phyloP scores from a whole-genome alignment of 2,329 filamentous ascomycete species.

The Exophiala calicioides region DNA sequence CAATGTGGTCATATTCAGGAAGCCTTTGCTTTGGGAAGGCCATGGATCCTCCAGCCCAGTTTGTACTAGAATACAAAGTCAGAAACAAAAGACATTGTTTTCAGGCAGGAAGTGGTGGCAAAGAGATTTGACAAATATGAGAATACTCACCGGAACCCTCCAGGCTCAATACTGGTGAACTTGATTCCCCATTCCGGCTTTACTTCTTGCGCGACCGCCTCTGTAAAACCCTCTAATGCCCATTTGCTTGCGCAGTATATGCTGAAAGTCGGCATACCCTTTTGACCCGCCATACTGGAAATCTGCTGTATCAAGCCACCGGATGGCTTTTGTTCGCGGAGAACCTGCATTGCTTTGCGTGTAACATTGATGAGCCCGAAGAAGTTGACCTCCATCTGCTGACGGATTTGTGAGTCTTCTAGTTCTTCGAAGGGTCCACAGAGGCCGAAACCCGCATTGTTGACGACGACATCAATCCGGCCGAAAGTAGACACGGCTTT shows the following conservation, averaged over 20 bases:
- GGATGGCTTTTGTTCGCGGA: constrained; percentile 34
- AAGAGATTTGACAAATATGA: no score
- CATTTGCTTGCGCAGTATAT: constrained; percentile 49
- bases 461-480: constrained; percentile 61
- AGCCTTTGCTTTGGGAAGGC: constrained; percentile 27
- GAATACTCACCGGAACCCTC: constrained; percentile 30
- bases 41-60: constrained; percentile 31
- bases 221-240: constrained; percentile 51
- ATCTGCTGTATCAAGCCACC: constrained; percentile 59
- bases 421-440: constrained; percentile 56
- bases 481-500: constrained; percentile 51
- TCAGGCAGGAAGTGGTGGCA: background rate
- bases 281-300: constrained; percentile 54
- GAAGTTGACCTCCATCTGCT: constrained; percentile 62
- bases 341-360: constrained; percentile 30
- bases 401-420: constrained; percentile 50
- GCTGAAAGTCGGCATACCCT: constrained; percentile 38
- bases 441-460: constrained; percentile 63
- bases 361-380: constrained; percentile 60
- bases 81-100: background rate
- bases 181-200: constrained; percentile 46
- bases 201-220: constrained; percentile 49
- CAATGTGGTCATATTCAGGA: constrained; percentile 32
- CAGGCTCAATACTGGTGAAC: constrained; percentile 33
- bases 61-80: constrained; percentile 20